Base-by-base conservation (phyloP, 208 protist species). In the Leishmania braziliensis region DNA sequence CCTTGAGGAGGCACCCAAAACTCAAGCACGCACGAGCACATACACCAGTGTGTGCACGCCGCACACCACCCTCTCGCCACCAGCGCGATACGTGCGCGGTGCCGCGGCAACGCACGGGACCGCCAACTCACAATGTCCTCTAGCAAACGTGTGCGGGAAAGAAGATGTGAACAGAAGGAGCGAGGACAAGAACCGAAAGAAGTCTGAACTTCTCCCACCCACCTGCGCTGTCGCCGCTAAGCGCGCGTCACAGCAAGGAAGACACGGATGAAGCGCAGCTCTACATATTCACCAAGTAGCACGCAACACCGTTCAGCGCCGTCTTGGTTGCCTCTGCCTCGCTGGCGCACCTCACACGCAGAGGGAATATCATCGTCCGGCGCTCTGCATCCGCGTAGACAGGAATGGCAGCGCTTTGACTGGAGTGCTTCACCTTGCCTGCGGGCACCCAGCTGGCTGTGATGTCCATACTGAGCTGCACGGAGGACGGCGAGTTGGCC, bases 361-460 rank as follows among this genome's bases (percentile, higher is more conserved):
- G 75, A 3, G 88, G 65, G 66, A 95, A 92, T 43, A 98, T 83
- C 18, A 48, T 18, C 36, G 84, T 89, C 72, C 83, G 86, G 29
- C 93, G 90, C 69, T 89, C 83, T 26, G 90, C 84, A 62, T 86
- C 90, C 33, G 87, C 89, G 86, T 97, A 98, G n/a, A 98, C 86
- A 0, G 92, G 93, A 66, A 98, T 90, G 43, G 70, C 60, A 18
- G 60, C 86, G 62, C 83, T 79, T 33, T 83, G 70, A 23, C 68
- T 51, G 5, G 81, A 74, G 60, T 87, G 82, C 10, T 80, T 69
- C 26, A 16, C 62, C n/a, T 88, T 83, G 50, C 69, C 46, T 0
- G 51, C 73, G 29, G 76, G 78, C 54, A 95, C 85, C 93, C 95
- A 98, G 26, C 91, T 86, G 14, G 91, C 88, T 26, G 66, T 75